Evolutionary conservation across 1,139 yeast species (phyloP).

Genomic region (Zygosaccharomyces sapae): DNA sequence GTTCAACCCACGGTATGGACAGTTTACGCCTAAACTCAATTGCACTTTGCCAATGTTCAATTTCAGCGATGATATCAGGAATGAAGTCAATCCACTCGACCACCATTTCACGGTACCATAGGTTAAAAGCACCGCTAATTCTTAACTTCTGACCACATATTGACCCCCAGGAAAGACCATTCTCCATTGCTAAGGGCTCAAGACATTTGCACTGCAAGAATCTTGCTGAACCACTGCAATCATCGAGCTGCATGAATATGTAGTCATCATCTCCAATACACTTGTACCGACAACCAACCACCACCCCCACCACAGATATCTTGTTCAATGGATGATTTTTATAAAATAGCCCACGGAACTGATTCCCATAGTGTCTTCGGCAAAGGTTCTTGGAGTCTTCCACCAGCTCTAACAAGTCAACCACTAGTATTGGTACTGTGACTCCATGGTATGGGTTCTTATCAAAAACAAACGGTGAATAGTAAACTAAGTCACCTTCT

Average conservation of each 20-base stretch:
- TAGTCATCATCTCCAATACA: slow-evolving; percentile 19
- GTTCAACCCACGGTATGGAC: slow-evolving; percentile 16
- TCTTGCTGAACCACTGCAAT: slow-evolving; percentile 15
- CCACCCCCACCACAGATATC: slow-evolving; percentile 21
- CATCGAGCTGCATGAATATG: slow-evolving; percentile 26
- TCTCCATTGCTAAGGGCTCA: slow-evolving; percentile 8
- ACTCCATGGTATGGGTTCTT: slow-evolving; percentile 9
- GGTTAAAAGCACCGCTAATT: slow-evolving; percentile 13
- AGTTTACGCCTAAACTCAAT: slow-evolving; percentile 13
- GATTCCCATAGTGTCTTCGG: slow-evolving; percentile 6
- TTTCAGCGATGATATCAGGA: slow-evolving; percentile 18
- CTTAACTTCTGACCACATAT: slow-evolving; percentile 17
- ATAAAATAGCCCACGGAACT: slow-evolving; percentile 18
- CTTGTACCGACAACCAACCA: slow-evolving; percentile 21
- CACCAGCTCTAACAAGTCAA: slow-evolving; percentile 10
- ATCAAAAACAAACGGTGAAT: slow-evolving; percentile 15
- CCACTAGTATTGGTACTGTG: slow-evolving; percentile 8
- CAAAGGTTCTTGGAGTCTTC: slow-evolving; percentile 10
- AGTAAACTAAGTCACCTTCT: slow-evolving; percentile 13
- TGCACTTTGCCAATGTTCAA: slow-evolving; percentile 24
- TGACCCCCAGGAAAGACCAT: slow-evolving; percentile 12
- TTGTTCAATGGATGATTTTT: slow-evolving; percentile 27
- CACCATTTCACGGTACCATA: slow-evolving; percentile 17
- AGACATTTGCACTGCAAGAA: slow-evolving; percentile 21
- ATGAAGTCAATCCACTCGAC: slow-evolving; percentile 15